phyloP scores from a whole-genome alignment of 1,284 basidiomycete species.

The Leccinum subrobustum region DNA sequence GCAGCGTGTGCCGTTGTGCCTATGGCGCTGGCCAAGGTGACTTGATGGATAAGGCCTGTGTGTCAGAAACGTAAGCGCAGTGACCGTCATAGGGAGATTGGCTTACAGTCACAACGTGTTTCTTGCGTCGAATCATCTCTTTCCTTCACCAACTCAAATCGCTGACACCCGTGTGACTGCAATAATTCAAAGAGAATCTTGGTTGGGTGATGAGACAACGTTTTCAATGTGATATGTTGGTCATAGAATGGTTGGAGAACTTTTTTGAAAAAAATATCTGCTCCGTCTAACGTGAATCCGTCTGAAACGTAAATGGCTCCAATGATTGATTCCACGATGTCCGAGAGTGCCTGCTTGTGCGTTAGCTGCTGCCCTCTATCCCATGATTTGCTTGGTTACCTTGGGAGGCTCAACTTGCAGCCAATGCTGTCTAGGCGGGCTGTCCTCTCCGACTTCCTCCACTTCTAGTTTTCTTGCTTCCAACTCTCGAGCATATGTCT shows the following conservation, averaged over 20 bases:
- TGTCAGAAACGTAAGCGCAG: constrained; percentile 15
- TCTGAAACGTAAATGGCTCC: constrained; percentile 78
- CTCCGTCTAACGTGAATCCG: constrained; percentile 56
- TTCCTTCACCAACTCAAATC: constrained; percentile 54
- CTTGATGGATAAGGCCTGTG: constrained; percentile 64
- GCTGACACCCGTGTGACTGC: constrained; percentile 65
- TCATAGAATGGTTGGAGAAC: constrained; percentile 74
- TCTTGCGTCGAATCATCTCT: constrained; percentile 37
- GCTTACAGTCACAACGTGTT: constrained; percentile 50
- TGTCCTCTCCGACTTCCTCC: constrained; percentile 45
- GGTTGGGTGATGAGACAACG: constrained; percentile 70
- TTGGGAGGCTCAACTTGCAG: constrained; percentile 72
- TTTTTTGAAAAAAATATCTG: constrained; percentile 62
- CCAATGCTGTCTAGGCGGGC: constrained; percentile 71
- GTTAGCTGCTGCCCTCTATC: constrained; percentile 13
- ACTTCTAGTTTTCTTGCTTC: constrained; percentile 50
- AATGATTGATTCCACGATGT: constrained; percentile 73
- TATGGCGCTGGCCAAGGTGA: constrained; percentile 56
- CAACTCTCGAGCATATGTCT: constrained; percentile 53
- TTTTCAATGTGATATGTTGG: constrained; percentile 65
- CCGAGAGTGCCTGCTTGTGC: constrained; percentile 57
- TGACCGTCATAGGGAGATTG: constrained; percentile 2
- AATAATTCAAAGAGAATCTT: constrained; percentile 69
- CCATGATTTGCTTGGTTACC: constrained; percentile 37
- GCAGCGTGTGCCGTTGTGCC: constrained; percentile 51